Evolutionary conservation across 73 alveolate species (phyloP).

Genomic region (Blepharisma japonicum): DNA sequence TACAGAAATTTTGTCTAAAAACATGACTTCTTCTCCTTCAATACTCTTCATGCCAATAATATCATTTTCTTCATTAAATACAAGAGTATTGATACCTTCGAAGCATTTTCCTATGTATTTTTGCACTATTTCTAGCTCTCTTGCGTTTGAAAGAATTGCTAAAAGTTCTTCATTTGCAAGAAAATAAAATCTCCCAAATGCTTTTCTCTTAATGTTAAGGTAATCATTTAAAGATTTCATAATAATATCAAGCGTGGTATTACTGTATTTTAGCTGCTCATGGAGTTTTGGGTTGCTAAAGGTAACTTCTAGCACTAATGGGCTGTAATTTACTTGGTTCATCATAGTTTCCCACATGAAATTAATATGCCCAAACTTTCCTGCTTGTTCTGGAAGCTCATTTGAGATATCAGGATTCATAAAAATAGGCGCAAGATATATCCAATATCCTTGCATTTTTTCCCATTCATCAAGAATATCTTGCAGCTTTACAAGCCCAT

Average conservation of each 20-base stretch:
- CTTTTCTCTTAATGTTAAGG: constrained; percentile 81
- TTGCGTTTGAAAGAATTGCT: constrained; percentile 96
- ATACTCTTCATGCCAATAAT: constrained; percentile 52
- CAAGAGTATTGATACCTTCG: constrained; percentile 55
- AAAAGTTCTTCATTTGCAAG: constrained; percentile 89
- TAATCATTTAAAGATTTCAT: constrained; percentile 79
- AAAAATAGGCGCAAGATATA: constrained; percentile 86
- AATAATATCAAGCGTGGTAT: constrained; percentile 73
- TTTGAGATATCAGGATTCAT: constrained; percentile 77
- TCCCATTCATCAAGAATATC: constrained; percentile 90
- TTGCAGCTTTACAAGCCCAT: constrained; percentile 69
- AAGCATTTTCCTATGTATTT: constrained; percentile 67
- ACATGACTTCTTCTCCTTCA: constrained; percentile 69
- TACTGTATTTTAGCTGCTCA: constrained; percentile 58
- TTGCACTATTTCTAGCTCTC: constrained; percentile 82
- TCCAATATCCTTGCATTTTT: constrained; percentile 80
- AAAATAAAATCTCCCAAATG: constrained; percentile 95
- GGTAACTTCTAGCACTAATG: constrained; percentile 74
- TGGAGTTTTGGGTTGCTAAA: constrained; percentile 64
- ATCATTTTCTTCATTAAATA: constrained; percentile 42
- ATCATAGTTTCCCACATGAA: constrained; percentile 70
- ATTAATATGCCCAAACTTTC: constrained; percentile 71
- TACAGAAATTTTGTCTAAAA: constrained; percentile 41
- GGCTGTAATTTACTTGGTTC: constrained; percentile 64
- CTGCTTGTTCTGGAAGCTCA: constrained; percentile 76